These are phyloP conservation scores for Ophiostoma sp. DNA, from an alignment of 2,329 filamentous ascomycete genomes.

Conservation along the genomic window DNA sequence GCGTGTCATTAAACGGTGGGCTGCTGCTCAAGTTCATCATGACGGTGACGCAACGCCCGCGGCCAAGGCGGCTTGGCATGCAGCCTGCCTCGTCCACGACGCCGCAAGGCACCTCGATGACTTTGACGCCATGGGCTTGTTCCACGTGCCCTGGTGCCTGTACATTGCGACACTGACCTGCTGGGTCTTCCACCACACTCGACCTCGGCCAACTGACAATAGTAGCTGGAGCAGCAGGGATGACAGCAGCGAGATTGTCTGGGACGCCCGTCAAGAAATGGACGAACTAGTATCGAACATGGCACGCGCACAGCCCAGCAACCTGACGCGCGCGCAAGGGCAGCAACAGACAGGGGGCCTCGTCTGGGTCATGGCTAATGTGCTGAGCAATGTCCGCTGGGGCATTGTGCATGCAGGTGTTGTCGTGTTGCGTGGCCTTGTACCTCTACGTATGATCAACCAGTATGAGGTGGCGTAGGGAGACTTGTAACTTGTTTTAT, in stretches of 20 bases:
- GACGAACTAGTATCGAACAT: conserved; percentile 20
- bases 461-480: conserved; percentile 24
- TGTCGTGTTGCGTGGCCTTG: conserved; percentile 26
- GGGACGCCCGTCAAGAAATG: conserved; percentile 28
- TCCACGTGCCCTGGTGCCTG: conserved; percentile 30
- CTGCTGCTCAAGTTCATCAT: conserved; percentile 7
- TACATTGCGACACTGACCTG: conserved; percentile 29
- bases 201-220: no score
- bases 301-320: background rate
- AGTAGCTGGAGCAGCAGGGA: background rate
- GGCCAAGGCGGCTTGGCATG: conserved; percentile 26
- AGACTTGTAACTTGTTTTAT: background rate
- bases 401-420: conserved; percentile 30
- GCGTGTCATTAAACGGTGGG: conserved; percentile 28
- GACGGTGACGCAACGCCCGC: no score
- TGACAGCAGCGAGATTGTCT: conserved; percentile 27
- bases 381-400: conserved; percentile 29
- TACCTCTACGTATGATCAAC: conserved; percentile 27
- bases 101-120: conserved; percentile 17
- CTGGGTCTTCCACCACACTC: conserved; percentile 29
- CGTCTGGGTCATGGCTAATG: conserved; percentile 30
- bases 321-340: background rate
- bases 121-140: conserved; percentile 27
- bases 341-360: conserved; percentile 16
- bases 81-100: conserved; percentile 25